These are phyloP conservation scores for Dictyostelium discoideum DNA, from an alignment of 78 protist species.

Conservation along the genomic window dicty_2.7 NC_007090.3:1623001-1623500, in stretches of 20 bases:
- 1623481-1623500: background rate
- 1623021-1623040: background rate
- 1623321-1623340: background rate
- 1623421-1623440: background rate
- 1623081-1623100: background rate
- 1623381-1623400: too few relatives aligned
- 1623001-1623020: background rate
- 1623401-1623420: background rate
- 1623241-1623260: background rate
- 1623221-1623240: background rate
- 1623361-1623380: background rate
- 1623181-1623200: background rate
- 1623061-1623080: background rate
- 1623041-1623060: background rate
- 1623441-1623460: background rate
- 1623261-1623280: background rate
- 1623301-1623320: background rate
- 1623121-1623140: background rate
- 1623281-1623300: background rate
- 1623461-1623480: background rate
- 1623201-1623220: background rate
- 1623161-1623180: background rate
- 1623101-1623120: background rate
- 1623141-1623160: background rate
- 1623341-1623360: background rate